Conservation (phyloP, 306 rosid species). For the Alnus glutinosa region DNA sequence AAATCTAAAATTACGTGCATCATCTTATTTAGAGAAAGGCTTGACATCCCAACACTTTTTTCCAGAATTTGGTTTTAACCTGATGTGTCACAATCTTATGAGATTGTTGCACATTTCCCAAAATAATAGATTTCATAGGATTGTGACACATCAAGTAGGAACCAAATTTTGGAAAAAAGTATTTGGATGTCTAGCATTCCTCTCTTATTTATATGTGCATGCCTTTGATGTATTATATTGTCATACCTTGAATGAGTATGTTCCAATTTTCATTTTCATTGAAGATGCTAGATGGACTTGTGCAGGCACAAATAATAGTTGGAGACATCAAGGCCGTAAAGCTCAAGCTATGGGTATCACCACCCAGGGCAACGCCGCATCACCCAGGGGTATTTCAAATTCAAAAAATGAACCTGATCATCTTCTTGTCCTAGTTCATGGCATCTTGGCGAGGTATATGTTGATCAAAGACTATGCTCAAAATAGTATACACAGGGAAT, state of each 20-base stretch:
- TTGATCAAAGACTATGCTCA: constrained; percentile 19
- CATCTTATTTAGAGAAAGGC: not conserved
- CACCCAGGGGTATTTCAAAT: constrained; percentile 39
- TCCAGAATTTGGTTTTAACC: too few relatives aligned
- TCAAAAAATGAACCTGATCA: constrained; percentile 65
- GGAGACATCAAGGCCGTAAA: constrained; percentile 55
- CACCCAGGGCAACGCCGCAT: constrained; percentile 42
- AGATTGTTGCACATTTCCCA: too few relatives aligned
- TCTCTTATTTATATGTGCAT: not conserved
- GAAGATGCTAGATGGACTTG: constrained; percentile 27
- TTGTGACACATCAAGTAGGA: too few relatives aligned
- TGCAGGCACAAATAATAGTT: constrained; percentile 61
- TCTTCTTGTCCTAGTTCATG: constrained; percentile 97
- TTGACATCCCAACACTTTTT: too few relatives aligned
- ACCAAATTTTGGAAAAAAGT: too few relatives aligned
- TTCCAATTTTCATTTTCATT: constrained; percentile 9
- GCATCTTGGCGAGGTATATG: constrained; percentile 84
- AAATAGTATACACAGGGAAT: not conserved
- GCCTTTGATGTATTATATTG: not conserved
- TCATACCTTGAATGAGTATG: not conserved
- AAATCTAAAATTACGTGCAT: not conserved
- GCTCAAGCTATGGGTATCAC: constrained; percentile 64
- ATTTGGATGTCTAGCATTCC: too few relatives aligned
- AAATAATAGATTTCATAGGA: too few relatives aligned
- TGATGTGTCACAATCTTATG: too few relatives aligned